These are phyloP conservation scores for Tylopilus microsporus DNA, from an alignment of 1,284 basidiomycete genomes.

Conservation along the genomic window DNA sequence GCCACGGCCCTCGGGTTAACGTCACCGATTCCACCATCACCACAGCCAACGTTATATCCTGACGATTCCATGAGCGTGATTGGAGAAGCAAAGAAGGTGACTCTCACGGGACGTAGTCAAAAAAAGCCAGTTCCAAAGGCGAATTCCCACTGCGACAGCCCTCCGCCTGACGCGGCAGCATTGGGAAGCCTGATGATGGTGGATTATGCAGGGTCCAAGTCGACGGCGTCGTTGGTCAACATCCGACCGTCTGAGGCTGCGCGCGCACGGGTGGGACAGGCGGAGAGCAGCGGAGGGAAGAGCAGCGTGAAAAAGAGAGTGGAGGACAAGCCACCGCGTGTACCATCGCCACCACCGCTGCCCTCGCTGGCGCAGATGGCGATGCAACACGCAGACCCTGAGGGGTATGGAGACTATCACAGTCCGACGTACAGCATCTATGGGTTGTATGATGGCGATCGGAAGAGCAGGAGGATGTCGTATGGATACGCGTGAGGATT, in stretches of 20 bases:
- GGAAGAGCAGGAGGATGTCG: constrained; percentile 47
- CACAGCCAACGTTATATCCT: constrained; percentile 59
- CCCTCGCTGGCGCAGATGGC: constrained; percentile 75
- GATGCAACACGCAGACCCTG: constrained; percentile 54
- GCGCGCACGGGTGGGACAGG: constrained; percentile 17
- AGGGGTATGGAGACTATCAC: constrained; percentile 59
- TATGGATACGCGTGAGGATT: constrained; percentile 17
- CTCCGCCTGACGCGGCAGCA: constrained; percentile 42
- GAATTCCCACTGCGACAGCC: constrained; percentile 21
- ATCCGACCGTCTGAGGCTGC: constrained; percentile 28
- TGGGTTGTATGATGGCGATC: constrained; percentile 61
- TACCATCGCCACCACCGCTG: constrained; percentile 69
- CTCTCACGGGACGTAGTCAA: constrained; percentile 25
- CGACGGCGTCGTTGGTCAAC: constrained; percentile 32
- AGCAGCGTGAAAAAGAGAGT: constrained; percentile 31
- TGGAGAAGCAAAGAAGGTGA: constrained; percentile 34
- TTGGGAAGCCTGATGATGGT: constrained; percentile 59
- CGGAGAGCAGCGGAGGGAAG: constrained; percentile 11
- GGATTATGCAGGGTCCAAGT: constrained; percentile 42
- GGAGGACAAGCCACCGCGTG: constrained; percentile 65
- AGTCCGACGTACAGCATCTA: constrained; percentile 80
- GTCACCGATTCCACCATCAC: constrained; percentile 43
- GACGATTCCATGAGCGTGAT: constrained; percentile 67
- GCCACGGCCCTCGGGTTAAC: constrained; percentile 51
- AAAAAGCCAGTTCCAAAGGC: constrained; percentile 34